Percentiles rank a stretch among this genome's conserved stretches.
phyloP scores from a whole-genome alignment of 768 basidiomycete species.

The Termitomyces sp. region DNA sequence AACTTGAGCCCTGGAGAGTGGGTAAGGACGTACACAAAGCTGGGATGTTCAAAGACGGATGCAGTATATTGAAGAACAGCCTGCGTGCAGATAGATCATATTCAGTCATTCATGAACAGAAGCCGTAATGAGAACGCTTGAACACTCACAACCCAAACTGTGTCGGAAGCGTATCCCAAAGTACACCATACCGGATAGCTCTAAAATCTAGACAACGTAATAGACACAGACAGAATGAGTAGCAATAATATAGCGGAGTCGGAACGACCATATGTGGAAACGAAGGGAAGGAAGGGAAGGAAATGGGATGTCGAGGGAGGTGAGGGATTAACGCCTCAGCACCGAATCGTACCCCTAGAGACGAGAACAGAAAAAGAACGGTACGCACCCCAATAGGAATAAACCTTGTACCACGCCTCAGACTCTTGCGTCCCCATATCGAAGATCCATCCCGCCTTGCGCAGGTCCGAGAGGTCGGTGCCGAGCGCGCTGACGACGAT shows the following conservation, averaged over 20 bases:
- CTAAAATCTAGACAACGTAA: constrained; percentile 53
- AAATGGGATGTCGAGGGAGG: too few relatives aligned
- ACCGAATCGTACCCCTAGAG: too few relatives aligned
- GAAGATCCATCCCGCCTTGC: constrained; percentile 82
- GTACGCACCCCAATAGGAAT: constrained; percentile 71
- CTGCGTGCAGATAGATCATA: too few relatives aligned
- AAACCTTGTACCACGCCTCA: constrained; percentile 81
- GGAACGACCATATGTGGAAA: too few relatives aligned
- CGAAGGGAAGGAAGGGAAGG: too few relatives aligned
- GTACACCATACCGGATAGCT: constrained; percentile 55
- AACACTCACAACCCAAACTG: constrained; percentile 83
- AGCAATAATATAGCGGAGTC: too few relatives aligned
- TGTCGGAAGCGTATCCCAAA: constrained; percentile 87
- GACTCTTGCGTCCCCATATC: constrained; percentile 46
- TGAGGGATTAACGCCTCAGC: too few relatives aligned
- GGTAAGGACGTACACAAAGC: constrained; percentile 61
- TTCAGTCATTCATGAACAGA: too few relatives aligned
- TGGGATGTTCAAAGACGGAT: constrained; percentile 87
- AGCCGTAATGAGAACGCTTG: too few relatives aligned
- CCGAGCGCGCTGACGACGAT: constrained; percentile 61
- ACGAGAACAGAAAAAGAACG: too few relatives aligned
- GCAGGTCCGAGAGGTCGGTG: constrained; percentile 55
- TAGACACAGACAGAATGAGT: too few relatives aligned
- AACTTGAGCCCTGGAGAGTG: neutral
- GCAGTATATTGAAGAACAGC: constrained; percentile 80